Evolutionary conservation across 176 grass and related monocot genomes (phyloP), one percentile per base, ranked within the genome.

Genomic region (Aechmea fasciata): DNA sequence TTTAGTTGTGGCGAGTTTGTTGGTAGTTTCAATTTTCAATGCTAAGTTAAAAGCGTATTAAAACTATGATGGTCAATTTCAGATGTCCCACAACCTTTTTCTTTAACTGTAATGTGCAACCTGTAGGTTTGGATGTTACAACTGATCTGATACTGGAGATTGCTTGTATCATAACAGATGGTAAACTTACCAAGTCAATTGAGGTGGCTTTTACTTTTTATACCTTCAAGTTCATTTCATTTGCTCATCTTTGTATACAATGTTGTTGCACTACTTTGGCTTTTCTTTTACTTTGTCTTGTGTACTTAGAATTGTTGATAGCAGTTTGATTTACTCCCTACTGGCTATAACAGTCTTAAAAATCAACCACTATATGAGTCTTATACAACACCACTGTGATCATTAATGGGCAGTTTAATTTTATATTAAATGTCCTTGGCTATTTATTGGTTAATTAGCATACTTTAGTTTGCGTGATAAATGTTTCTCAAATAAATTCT

Each of bases 61-160:
- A 18, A 15, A 67, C 66, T 64, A 68, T 3, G 51, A 51, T 63
- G 73, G 2, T 67, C 62, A 54, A 14, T 10, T 77, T 64, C 12
- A 24, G 11, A 20, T 48, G 5, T 29, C 53, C 49, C 17, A 19
- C 71, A 53, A 24, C 19, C 67, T 88, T 26, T 52, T 51, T 67
- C 25, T 66, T 22, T 62, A 75, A 61, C 67, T 81, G 12, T 41
- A 70, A 41, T 73, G 14, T 41, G 33, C 33, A 0, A 7, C 24
- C 19, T 82, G 67, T 71, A 96, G 91, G 91, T 85, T 81, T 96
- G 84, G 81, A 91, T 85, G 71, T 85, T 67, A 75, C 83, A 24
- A 83, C 85, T 78, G 91, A 96, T 65, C 83, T 77, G 57, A 91
- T 96, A 71, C 74, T 96, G 85, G 91, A 96, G 84, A 96, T 96